Evolutionary conservation across 2,329 filamentous ascomycete species (phyloP).

Genomic region (Knoxdaviesia capensis): DNA sequence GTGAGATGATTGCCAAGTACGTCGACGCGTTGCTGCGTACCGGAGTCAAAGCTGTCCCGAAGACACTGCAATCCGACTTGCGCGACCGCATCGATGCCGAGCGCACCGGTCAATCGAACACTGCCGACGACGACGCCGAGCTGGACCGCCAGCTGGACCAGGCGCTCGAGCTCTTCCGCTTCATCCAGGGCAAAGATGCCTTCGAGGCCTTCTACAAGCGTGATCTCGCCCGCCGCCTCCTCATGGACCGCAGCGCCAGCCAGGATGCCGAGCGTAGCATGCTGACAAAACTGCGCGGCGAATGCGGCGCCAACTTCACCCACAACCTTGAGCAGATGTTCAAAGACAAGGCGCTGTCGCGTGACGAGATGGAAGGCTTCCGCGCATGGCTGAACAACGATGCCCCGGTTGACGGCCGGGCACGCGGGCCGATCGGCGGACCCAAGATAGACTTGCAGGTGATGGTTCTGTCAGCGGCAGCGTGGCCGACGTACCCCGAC

Average conservation of each 20-base stretch:
- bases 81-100: conserved; percentile 37
- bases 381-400: conserved; percentile 33
- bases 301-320: conserved; percentile 87
- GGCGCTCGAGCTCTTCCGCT: conserved; percentile 84
- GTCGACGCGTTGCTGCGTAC: conserved; percentile 77
- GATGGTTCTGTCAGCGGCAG: conserved; percentile 72
- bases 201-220: conserved; percentile 99
- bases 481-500: conserved; percentile 86
- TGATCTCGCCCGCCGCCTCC: conserved; percentile 69
- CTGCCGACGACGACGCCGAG: conserved; percentile 77
- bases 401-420: conserved; percentile 29
- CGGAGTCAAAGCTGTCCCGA: conserved; percentile 65
- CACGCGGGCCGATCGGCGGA: background rate
- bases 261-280: conserved; percentile 92
- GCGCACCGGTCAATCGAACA: conserved; percentile 41
- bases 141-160: conserved; percentile 84
- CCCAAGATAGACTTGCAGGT: conserved; percentile 38
- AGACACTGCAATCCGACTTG: conserved; percentile 40
- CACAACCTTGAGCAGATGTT: conserved; percentile 99
- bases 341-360: conserved; percentile 85
- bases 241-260: conserved; percentile 85
- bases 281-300: conserved; percentile 74
- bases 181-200: conserved; percentile 90
- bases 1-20: conserved; percentile 97
- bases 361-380: conserved; percentile 85